Percentiles rank a stretch among this genome's conserved stretches.
phyloP scores from a whole-genome alignment of 2,329 filamentous ascomycete species.

The Colletotrichum euphorbiae region DNA sequence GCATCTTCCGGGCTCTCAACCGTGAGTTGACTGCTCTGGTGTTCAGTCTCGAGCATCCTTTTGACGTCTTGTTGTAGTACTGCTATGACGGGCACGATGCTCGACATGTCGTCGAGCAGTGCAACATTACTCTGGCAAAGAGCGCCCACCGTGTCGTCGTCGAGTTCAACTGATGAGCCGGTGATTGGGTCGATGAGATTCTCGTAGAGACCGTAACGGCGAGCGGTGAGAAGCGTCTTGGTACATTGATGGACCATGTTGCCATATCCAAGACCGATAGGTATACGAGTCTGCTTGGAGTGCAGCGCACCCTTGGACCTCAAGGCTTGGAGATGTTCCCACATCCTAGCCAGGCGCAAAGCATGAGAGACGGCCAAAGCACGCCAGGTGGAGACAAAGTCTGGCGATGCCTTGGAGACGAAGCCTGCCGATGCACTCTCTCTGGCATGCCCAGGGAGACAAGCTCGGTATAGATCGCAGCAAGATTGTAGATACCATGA shows the following conservation, averaged over 20 bases:
- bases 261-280: constrained; percentile 17
- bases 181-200: constrained; percentile 15
- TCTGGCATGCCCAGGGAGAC: constrained; percentile 1
- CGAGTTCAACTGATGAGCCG: neutral
- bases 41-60: constrained; percentile 14
- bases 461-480: constrained; percentile 27
- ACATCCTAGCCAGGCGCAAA: constrained; percentile 12
- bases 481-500: constrained; percentile 26
- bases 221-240: constrained; percentile 22
- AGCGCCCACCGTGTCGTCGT: constrained; percentile 1
- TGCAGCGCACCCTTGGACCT: constrained; percentile 19
- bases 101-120: constrained; percentile 29
- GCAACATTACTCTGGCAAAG: constrained; percentile 22
- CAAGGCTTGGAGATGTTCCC: constrained; percentile 18
- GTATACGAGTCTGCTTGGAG: constrained; percentile 25
- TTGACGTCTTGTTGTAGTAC: constrained; percentile 31
- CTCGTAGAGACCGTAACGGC: neutral
- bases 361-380: constrained; percentile 20
- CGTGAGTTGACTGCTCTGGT: neutral
- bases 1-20: neutral
- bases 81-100: constrained; percentile 16
- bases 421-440: constrained; percentile 15
- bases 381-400: constrained; percentile 6
- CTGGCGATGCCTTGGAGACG: neutral
- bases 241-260: constrained; percentile 30